Evolutionary conservation across 139 green algal genomes (phyloP), one percentile per base, ranked within the genome.

Genomic region (Chlorella vulgaris): DNA sequence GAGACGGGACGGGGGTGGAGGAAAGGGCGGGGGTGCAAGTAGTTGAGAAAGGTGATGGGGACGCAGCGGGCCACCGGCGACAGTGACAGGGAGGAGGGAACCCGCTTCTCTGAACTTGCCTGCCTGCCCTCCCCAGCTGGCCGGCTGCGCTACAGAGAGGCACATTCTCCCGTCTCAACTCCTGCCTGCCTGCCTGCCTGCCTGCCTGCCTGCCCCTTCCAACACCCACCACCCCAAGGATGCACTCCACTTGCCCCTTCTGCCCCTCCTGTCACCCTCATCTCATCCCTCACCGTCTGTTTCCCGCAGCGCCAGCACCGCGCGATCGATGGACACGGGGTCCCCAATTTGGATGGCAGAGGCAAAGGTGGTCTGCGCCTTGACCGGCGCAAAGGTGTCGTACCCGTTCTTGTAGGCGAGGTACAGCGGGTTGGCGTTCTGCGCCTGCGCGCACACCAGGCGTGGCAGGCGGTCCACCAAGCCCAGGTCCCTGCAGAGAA

Each of bases 371-470:
- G 92, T 95, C 85, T 95, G 79, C 4, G 97, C 97, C 90, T 98
- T 97, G 26, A 99, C 83, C 6, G 96, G 88, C 83, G 94, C 75
- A 74, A 98, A 99, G 58, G 88, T 92, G 21, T 96, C 88, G 69
- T 80, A 89, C n/a, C 91, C 90, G 29, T 67, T 88, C 74, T 94
- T 87, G 92, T 93, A 99, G 28, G 96, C 91, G 28, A 86, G 80
- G 91, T 99, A 99, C n/a, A 99, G 89, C 15, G 97, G 97, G 90
- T 99, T 99, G 76, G 97, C 97, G 83, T 99, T 99, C 21, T 89
- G 76, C 28, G 97, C 96, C 76, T 92, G 87, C 26, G 93, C 92
- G 47, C 89, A 91, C 33, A 99, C 97, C 76, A 99, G 87, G n/a
- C 97, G 90, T 3, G 97, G 97, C 63, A 99, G 91, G 22, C 85